Percentiles rank a stretch among this genome's conserved stretches.
Conservation (phyloP, 2,329 filamentous ascomycete species). For the Emergomyces africanus region DNA sequence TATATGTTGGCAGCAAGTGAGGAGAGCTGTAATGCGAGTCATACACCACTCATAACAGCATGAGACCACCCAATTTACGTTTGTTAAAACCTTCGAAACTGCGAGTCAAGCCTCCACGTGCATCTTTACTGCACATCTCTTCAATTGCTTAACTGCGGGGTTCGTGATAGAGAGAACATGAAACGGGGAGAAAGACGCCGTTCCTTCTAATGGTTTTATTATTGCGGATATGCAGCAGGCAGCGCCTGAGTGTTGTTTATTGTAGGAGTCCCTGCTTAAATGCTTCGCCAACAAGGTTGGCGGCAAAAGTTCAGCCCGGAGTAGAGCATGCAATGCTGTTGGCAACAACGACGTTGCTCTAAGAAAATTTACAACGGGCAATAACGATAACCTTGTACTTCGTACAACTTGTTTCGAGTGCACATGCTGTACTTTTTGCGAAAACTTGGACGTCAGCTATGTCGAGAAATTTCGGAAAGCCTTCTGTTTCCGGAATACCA, state of each 20-base stretch:
- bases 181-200: not conserved
- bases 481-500: not conserved
- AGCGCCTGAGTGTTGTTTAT: not conserved
- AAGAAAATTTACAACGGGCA: not conserved
- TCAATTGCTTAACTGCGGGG: too few relatives aligned
- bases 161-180: not conserved
- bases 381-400: not conserved
- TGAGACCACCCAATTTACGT: not conserved
- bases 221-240: not conserved
- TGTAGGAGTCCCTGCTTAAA: not conserved
- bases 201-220: not conserved
- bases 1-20: not conserved
- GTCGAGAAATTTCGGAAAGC: not conserved
- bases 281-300: not conserved
- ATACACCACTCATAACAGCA: not conserved
- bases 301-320: not conserved
- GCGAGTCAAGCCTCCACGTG: not conserved
- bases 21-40: not conserved
- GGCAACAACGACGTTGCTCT: not conserved
- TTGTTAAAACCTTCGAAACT: not conserved
- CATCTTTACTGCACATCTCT: not conserved
- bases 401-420: not conserved
- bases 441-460: not conserved
- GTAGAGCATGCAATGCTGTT: not conserved
- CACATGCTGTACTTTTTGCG: not conserved